Evolutionary conservation across 352 stramenopile species (phyloP), one percentile per base, ranked within the genome.

Genomic region (Globisporangium irregulare): DNA sequence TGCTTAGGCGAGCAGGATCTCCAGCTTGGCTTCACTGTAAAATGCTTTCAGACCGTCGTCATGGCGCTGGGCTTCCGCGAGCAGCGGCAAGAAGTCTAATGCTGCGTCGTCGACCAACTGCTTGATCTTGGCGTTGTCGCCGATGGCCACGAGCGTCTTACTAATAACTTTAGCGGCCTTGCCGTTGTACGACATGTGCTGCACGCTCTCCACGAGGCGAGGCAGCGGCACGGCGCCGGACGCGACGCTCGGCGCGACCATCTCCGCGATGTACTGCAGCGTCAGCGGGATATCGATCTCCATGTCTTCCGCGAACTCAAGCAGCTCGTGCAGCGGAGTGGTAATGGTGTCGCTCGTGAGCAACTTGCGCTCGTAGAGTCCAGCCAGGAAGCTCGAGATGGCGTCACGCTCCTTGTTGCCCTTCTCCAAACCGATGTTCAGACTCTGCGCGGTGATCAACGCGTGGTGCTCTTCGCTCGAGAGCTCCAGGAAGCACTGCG

Each of bases 201-300:
- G 67, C 41, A 78, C 69, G 68, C 81, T 81, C 12, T 72, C 62
- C 24, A 87, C 75, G 6, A 93, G 58, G 43, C 81, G 75, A 15
- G 69, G 56, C 0, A 91, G 41, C 14, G 72, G 68, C 36, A 93
- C 62, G 32, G 72, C 78, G 18, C 79, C 81, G 0, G 72, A 66
- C 4, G 77, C 77, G 1, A 93, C 74, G 7, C 74, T 85, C 12
- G 83, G 85, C 50, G 83, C 83, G 18, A 94, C 66, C 84, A 94
- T 92, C 56, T 89, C 71, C 48, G 75, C 77, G 48, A 94, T 65
- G 73, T 94, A 94, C 43, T 75, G 71, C 12, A 90, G 73, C 64
- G 83, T 87, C 61, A 85, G 77, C 14, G 87, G 87, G 61, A 93
- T 92, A 53, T 94, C 87, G 63, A 94, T 91, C 68, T 93, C 87